Conservation (phyloP, 1,139 yeast genomes). For the Hemisphaericaspora subhashii region DNA sequence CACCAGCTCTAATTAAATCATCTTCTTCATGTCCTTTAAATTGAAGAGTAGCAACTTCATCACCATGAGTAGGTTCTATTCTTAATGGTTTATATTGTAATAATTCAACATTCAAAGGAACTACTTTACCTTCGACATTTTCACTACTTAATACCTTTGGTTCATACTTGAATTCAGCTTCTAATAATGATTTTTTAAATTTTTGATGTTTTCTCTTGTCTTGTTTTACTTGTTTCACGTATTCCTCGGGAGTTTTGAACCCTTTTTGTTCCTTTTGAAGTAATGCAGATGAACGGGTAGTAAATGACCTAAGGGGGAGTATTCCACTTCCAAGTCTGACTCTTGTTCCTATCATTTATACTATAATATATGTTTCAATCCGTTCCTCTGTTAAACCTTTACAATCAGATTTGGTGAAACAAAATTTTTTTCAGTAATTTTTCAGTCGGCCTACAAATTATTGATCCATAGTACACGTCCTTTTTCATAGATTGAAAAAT, state of each 20-base stretch:
- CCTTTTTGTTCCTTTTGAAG: conserved; percentile 2
- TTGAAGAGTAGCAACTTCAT: conserved; percentile 68
- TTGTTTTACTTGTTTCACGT: conserved; percentile 24
- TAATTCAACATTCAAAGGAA: conserved; percentile 82
- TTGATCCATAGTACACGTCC: conserved; percentile 1
- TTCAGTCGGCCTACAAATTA: neutral
- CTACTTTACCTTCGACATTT: conserved; percentile 44
- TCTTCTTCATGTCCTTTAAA: conserved; percentile 73
- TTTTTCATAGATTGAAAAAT: neutral
- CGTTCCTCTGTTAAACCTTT: neutral
- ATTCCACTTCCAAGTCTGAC: conserved; percentile 6
- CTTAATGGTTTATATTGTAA: conserved; percentile 80
- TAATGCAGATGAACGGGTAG: conserved; percentile 3
- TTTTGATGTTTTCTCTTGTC: conserved; percentile 30
- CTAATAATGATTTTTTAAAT: conserved; percentile 29
- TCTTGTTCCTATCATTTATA: conserved; percentile 5
- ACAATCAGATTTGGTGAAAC: neutral
- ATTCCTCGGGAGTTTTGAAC: conserved; percentile 35
- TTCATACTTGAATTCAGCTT: conserved; percentile 33
- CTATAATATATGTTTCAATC: too few species aligned
- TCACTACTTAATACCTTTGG: conserved; percentile 42
- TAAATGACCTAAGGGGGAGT: conserved; percentile 4
- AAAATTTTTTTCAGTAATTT: conserved; percentile 6
- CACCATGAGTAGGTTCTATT: conserved; percentile 66
- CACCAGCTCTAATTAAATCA: conserved; percentile 72